Evolutionary conservation across 768 basidiomycete genomes (phyloP).

Genomic region (Lactarius trivialis): DNA sequence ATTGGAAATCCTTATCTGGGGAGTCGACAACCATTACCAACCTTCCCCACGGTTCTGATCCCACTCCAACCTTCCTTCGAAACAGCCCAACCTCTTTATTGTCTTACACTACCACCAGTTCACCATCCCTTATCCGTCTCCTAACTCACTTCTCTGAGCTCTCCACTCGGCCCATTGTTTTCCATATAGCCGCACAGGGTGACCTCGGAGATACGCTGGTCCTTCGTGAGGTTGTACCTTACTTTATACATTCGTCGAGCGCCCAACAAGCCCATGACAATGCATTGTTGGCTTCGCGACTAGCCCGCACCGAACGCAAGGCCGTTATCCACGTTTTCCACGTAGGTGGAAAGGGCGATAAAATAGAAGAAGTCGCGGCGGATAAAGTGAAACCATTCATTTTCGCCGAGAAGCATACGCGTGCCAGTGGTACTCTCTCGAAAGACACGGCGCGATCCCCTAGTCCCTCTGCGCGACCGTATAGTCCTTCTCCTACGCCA

Average conservation of each 20-base stretch:
- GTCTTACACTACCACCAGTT: slow-evolving; percentile 50
- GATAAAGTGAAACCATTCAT: slow-evolving; percentile 58
- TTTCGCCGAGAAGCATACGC: slow-evolving; percentile 36
- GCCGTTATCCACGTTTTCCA: slow-evolving; percentile 87
- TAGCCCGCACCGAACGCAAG: slow-evolving; percentile 63
- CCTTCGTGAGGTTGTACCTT: slow-evolving; percentile 73
- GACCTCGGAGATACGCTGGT: slow-evolving; percentile 71
- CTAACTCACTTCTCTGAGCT: slow-evolving; percentile 65
- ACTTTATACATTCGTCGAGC: slow-evolving; percentile 72
- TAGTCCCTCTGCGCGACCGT: slow-evolving; percentile 2
- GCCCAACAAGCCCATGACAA: slow-evolving; percentile 85
- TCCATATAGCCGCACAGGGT: slow-evolving; percentile 59
- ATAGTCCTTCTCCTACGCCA: not conserved
- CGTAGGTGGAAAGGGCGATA: slow-evolving; percentile 33
- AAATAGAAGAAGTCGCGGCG: slow-evolving; percentile 49
- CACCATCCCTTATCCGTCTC: slow-evolving; percentile 51
- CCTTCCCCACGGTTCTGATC: slow-evolving; percentile 59
- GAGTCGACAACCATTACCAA: slow-evolving; percentile 36
- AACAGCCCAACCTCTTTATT: slow-evolving; percentile 38
- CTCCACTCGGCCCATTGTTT: slow-evolving; percentile 54
- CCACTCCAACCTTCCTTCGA: slow-evolving; percentile 50
- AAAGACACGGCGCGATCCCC: slow-evolving; percentile 4
- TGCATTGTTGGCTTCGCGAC: slow-evolving; percentile 74
- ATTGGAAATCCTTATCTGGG: slow-evolving; percentile 36
- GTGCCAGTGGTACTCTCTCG: slow-evolving; percentile 10